Percentiles rank a stretch among this genome's conserved stretches.
Evolutionary conservation across 1,139 yeast genomes (phyloP).

Genomic region (Nadsonia starkeyi-henricii): DNA sequence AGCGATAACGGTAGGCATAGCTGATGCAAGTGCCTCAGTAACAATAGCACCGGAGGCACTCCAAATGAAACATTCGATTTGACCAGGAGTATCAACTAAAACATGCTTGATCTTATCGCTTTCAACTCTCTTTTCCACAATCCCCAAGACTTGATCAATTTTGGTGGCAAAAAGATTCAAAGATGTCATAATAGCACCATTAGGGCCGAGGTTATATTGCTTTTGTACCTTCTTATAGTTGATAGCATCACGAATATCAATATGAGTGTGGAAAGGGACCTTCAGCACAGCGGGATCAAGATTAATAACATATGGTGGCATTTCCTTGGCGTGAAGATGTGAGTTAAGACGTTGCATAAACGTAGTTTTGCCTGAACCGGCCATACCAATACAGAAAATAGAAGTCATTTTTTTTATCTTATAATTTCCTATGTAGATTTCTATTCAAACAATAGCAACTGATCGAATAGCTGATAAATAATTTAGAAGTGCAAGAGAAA

Average conservation of each 20-base stretch:
- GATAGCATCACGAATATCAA: conserved; percentile 91
- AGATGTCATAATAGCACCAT: conserved; percentile 96
- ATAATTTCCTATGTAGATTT: neutral
- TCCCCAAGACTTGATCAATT: conserved; percentile 82
- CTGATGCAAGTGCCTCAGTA: conserved; percentile 91
- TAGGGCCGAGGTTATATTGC: conserved; percentile 80
- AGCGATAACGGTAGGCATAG: conserved; percentile 91
- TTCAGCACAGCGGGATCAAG: conserved; percentile 92
- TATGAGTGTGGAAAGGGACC: conserved; percentile 86
- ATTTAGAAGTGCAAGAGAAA: neutral
- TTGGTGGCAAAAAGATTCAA: conserved; percentile 85
- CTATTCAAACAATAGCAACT: neutral
- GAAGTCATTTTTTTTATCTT: conserved; percentile 14
- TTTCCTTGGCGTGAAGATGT: conserved; percentile 55
- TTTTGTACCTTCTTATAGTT: conserved; percentile 96
- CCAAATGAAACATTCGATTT: conserved; percentile 85
- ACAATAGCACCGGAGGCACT: conserved; percentile 94
- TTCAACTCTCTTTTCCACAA: conserved; percentile 56
- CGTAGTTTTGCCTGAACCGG: conserved; percentile 96
- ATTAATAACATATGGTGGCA: conserved; percentile 72
- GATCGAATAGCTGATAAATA: too few species aligned
- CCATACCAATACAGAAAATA: conserved; percentile 85
- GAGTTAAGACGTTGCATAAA: conserved; percentile 91
- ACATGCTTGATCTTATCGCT: conserved; percentile 48
- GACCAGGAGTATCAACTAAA: conserved; percentile 95